A percentile compares a stretch with the other conserved stretches of the same genome.
These are phyloP conservation scores for Apostasia shenzhenica DNA, from an alignment of 106 monocot species.

Conservation along the genomic window DNA sequence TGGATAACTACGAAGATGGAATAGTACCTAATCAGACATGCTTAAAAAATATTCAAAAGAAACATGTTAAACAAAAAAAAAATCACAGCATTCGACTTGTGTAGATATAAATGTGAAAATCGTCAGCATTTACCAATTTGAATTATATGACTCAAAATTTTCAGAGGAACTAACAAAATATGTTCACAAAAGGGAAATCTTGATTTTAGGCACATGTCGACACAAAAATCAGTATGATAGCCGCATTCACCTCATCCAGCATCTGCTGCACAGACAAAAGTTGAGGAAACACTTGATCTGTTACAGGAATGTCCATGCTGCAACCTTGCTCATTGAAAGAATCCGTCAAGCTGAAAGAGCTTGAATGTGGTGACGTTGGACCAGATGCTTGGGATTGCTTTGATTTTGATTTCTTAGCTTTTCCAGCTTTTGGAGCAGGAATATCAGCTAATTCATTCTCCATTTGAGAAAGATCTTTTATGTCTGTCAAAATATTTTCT, in stretches of 20 bases:
- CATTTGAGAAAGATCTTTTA: slow-evolving; percentile 39
- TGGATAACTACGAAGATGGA: too few relatives aligned
- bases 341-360: slow-evolving; percentile 47
- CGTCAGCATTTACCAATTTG: too few relatives aligned
- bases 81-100: too few relatives aligned
- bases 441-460: slow-evolving; percentile 17
- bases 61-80: too few relatives aligned
- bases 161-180: too few relatives aligned
- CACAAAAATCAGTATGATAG: neutral
- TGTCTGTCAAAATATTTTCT: slow-evolving; percentile 28
- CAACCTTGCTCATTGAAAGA: slow-evolving; percentile 53
- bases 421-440: slow-evolving; percentile 23
- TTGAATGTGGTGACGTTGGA: slow-evolving; percentile 41
- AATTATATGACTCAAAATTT: too few relatives aligned
- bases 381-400: slow-evolving; percentile 38
- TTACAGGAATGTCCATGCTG: slow-evolving; percentile 17
- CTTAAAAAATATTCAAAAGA: too few relatives aligned
- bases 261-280: slow-evolving; percentile 49
- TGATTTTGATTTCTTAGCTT: slow-evolving; percentile 51
- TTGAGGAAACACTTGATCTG: slow-evolving; percentile 36
- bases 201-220: too few relatives aligned
- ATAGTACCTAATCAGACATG: too few relatives aligned
- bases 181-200: too few relatives aligned
- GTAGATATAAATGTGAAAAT: too few relatives aligned
- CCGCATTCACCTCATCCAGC: slow-evolving; percentile 59